phyloP scores from a whole-genome alignment of 257 asterid species.

The Thymus mandschuricus region DNA sequence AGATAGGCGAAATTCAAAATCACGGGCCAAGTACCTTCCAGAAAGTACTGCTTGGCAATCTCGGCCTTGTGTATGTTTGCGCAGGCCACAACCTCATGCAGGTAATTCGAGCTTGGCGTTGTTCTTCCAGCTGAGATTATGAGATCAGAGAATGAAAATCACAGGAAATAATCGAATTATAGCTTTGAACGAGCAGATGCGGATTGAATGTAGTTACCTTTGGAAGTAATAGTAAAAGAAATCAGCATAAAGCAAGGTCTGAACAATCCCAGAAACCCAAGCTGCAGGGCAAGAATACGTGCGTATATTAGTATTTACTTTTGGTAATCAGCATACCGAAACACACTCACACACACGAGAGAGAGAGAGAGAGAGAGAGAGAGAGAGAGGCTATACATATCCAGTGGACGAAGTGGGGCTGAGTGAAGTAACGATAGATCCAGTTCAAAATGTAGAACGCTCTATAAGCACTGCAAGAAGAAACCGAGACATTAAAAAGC shows the following conservation, averaged over 20 bases:
- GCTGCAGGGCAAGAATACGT: conserved; percentile 49
- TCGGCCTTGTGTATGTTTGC: too few species aligned
- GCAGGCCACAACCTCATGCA: conserved; percentile 7
- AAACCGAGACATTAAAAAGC: conserved; percentile 21
- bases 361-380: conserved; percentile 9
- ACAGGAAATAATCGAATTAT: not conserved
- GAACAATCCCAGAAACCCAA: conserved; percentile 77
- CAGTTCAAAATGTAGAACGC: conserved; percentile 79
- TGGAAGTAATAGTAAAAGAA: conserved; percentile 91
- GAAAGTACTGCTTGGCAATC: too few species aligned
- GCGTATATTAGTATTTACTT: not conserved
- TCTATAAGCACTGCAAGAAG: conserved; percentile 73
- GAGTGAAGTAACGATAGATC: conserved; percentile 92
- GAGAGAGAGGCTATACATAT: conserved; percentile 54
- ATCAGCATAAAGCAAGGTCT: conserved; percentile 81
- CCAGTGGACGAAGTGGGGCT: conserved; percentile 84
- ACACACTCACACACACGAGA: not conserved
- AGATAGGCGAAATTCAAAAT: too few species aligned
- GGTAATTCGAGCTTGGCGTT: conserved; percentile 70
- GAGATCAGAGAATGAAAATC: conserved; percentile 17
- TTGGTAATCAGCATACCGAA: not conserved
- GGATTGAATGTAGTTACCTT: conserved; percentile 43
- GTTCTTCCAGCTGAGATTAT: conserved; percentile 71
- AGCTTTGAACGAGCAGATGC: not conserved
- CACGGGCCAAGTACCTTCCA: too few species aligned